A percentile compares a stretch with the other conserved stretches of the same genome.
These are phyloP conservation scores for Trypanosoma congolense DNA, from an alignment of 208 protist species.

Conservation along the genomic window DNA sequence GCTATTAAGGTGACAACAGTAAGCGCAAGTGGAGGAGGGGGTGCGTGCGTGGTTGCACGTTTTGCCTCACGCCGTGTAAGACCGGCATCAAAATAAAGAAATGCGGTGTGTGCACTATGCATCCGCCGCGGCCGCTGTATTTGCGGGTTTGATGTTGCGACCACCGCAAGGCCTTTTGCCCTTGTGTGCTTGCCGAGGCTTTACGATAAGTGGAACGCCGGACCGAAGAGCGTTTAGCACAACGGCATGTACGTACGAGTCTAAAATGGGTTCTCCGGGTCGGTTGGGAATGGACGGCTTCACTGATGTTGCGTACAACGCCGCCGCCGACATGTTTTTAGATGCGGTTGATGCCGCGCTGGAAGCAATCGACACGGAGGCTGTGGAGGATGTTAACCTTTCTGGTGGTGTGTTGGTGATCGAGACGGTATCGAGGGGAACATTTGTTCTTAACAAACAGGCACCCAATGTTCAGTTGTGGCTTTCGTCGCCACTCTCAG, in stretches of 20 bases:
- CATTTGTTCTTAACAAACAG: slow-evolving; percentile 92
- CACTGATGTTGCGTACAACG: slow-evolving; percentile 71
- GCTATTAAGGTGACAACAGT: too few species aligned
- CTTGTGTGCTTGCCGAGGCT: too few species aligned
- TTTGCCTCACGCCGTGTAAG: too few species aligned
- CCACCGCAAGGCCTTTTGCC: too few species aligned
- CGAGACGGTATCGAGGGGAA: slow-evolving; percentile 47
- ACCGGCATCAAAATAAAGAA: too few species aligned
- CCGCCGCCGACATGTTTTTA: slow-evolving; percentile 60
- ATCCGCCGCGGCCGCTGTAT: too few species aligned
- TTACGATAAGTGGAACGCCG: too few species aligned
- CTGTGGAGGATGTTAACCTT: slow-evolving; percentile 62
- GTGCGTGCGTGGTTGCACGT: too few species aligned
- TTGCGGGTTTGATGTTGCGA: too few species aligned
- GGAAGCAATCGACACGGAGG: slow-evolving; percentile 42
- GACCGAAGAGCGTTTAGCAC: neutral
- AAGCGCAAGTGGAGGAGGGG: too few species aligned
- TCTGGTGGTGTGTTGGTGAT: slow-evolving; percentile 75
- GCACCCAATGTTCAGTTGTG: slow-evolving; percentile 89
- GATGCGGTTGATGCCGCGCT: slow-evolving; percentile 52
- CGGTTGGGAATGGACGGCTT: slow-evolving; percentile 83
- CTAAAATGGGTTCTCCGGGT: slow-evolving; percentile 33
- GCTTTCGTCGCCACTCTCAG: slow-evolving; percentile 88
- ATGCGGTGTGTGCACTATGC: too few species aligned
- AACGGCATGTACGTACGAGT: neutral